These are phyloP conservation scores for Tolypocladium sp. DNA, from an alignment of 2,329 filamentous ascomycete species.

Conservation along the genomic window DNA sequence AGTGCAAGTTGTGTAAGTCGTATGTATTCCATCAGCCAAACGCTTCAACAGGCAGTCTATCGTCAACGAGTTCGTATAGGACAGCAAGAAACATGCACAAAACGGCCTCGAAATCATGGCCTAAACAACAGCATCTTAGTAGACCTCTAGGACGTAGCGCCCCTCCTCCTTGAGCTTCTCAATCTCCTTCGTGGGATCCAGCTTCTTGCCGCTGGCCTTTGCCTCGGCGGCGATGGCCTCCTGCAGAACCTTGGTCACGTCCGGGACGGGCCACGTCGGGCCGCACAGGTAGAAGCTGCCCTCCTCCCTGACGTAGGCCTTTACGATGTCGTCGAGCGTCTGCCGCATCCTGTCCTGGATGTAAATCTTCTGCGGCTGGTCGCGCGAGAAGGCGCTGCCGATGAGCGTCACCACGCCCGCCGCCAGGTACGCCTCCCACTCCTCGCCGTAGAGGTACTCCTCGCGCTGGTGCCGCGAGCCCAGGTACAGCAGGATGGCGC, in stretches of 20 bases:
- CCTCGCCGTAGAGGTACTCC: slow-evolving; percentile 97
- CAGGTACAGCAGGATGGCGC: slow-evolving; percentile 89
- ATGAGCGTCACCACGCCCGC: slow-evolving; percentile 92
- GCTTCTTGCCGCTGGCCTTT: slow-evolving; percentile 63
- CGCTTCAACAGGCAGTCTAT: background rate
- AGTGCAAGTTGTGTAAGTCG: background rate
- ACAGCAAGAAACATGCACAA: background rate
- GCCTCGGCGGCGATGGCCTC: slow-evolving; percentile 80
- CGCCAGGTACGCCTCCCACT: slow-evolving; percentile 97
- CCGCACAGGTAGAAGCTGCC: slow-evolving; percentile 96
- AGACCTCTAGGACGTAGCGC: slow-evolving; percentile 93
- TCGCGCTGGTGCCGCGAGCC: slow-evolving; percentile 95
- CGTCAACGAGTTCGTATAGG: background rate
- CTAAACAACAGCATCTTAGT: slow-evolving; percentile 42
- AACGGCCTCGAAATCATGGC: background rate
- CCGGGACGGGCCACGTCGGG: slow-evolving; percentile 95
- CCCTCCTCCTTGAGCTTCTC: slow-evolving; percentile 93
- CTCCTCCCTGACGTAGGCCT: slow-evolving; percentile 79
- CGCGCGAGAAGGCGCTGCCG: slow-evolving; percentile 88
- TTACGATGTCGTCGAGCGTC: slow-evolving; percentile 69
- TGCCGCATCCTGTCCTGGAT: slow-evolving; percentile 98
- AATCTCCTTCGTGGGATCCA: slow-evolving; percentile 83
- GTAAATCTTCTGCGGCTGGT: slow-evolving; percentile 98
- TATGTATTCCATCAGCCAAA: background rate
- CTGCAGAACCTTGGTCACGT: slow-evolving; percentile 88